A percentile compares a stretch with the other conserved stretches of the same genome.
phyloP scores from a whole-genome alignment of 2,329 filamentous ascomycete species.

The Apiospora malaysiana region DNA sequence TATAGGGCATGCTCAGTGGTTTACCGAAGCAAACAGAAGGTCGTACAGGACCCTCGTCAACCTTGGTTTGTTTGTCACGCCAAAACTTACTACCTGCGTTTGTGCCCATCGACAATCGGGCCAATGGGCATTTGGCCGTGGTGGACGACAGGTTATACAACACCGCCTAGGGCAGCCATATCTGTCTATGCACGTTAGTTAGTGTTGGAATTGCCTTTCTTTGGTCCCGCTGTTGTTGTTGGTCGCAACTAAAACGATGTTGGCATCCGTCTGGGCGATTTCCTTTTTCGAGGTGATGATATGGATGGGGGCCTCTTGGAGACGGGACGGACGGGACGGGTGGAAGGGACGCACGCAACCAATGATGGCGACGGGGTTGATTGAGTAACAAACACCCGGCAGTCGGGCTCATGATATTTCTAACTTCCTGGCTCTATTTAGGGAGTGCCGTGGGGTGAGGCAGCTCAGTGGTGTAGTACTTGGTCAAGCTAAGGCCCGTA shows the following conservation, averaged over 20 bases:
- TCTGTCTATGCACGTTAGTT: not conserved
- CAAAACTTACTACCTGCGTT: not conserved
- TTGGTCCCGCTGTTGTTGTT: not conserved
- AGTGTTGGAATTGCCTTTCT: not conserved
- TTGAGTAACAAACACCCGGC: not conserved
- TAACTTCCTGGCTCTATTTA: not conserved
- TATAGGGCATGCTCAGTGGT: not conserved
- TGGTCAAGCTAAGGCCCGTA: not conserved
- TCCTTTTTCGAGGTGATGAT: conserved; percentile 9
- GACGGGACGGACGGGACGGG: not conserved
- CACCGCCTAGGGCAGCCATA: conserved; percentile 6
- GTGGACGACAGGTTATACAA: not conserved
- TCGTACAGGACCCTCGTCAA: conserved; percentile 5
- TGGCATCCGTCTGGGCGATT: not conserved
- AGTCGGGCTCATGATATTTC: not conserved
- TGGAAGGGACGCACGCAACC: not conserved
- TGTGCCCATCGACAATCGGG: conserved; percentile 3
- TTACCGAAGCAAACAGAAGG: not conserved
- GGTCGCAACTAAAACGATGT: not conserved
- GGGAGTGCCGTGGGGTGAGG: not conserved
- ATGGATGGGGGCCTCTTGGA: not conserved
- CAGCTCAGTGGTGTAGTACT: not conserved
- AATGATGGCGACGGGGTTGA: not conserved
- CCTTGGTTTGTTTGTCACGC: conserved; percentile 1
- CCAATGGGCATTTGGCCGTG: not conserved